Evolutionary conservation across 768 basidiomycete species (phyloP).

Genomic region (Lactarius sanguifluus): DNA sequence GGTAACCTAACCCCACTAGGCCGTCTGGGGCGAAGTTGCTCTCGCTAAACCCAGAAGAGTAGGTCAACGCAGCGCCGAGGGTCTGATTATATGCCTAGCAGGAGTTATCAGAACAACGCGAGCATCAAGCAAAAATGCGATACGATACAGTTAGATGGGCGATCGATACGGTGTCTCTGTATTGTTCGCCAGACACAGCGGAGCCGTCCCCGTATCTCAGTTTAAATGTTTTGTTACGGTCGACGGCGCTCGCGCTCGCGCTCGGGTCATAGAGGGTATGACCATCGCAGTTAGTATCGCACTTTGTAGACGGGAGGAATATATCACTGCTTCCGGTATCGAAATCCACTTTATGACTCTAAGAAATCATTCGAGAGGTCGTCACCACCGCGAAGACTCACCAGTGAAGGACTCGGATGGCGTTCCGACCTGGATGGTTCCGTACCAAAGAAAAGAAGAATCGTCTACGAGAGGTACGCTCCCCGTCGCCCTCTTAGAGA

Average conservation of each 20-base stretch:
- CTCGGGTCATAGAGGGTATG: not conserved
- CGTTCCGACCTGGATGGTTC: constrained; percentile 17
- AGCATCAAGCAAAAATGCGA: not conserved
- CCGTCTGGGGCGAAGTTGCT: constrained; percentile 4
- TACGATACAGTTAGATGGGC: constrained; percentile 2
- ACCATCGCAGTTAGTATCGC: not conserved
- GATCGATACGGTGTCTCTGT: constrained; percentile 13
- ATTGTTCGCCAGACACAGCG: constrained; percentile 6
- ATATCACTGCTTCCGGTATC: constrained; percentile 12
- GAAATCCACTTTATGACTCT: constrained; percentile 3
- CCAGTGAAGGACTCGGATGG: constrained; percentile 13
- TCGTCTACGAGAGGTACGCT: constrained; percentile 13
- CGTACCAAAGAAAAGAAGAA: constrained; percentile 17
- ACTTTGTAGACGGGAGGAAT: not conserved
- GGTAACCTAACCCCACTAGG: constrained; percentile 8
- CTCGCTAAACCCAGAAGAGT: not conserved
- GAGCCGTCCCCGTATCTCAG: not conserved
- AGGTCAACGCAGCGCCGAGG: constrained; percentile 2
- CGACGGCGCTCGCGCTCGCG: not conserved
- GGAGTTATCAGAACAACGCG: not conserved
- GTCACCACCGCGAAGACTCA: not conserved
- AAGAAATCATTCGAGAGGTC: not conserved
- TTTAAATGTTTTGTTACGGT: not conserved
- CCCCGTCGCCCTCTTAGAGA: not conserved
- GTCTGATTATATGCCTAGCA: constrained; percentile 8